Base-by-base conservation (phyloP, 106 monocot genomes). In the Dendrobium officinale region DNA sequence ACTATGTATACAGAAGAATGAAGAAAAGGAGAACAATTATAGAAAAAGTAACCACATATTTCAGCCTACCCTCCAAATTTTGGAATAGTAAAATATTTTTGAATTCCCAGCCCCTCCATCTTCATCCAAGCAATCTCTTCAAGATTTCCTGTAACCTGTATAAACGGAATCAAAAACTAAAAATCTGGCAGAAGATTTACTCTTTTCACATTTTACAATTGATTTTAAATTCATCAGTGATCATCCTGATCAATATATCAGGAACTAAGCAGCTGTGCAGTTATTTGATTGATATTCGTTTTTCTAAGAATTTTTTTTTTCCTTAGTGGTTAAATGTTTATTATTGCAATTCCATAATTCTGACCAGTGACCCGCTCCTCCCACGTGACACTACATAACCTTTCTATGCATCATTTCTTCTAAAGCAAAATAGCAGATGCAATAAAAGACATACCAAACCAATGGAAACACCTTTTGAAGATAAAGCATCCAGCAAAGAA, bases 51-150 rank as follows among this genome's bases (percentile, higher is more conserved):
- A 22, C 61, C 61, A 61, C 5, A 6, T 61, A n/a, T 61, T 61
- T 22, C n/a, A 45, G 75, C 85, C 31, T 33, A 90, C 90, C 90
- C 90, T 82, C 88, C 90, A 81, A 90, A 88, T 79, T 88, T 85
- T 79, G 90, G 90, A 55, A 75, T 75, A 70, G 88, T 85, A 64
- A 90, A 90, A 68, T 85, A 83, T 81, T 82, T 82, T 19, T 42
- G 77, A 9, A 90, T 79, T 3, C 87, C 85, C 51, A 88, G 56
- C 24, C 90, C 88, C 40, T 86, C 88, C 90, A 88, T 90, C 81
- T 90, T 89, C 86, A 89, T 82, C 89, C 89, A 89, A 79, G 82
- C 89, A 80, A 91, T 91, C 22, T 91, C 88, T 78, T 91, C 86
- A 37, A 91, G 84, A 74, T 91, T 91, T 11, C 91, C 91, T 61